Percentiles rank a stretch among this genome's conserved stretches.
phyloP scores from a whole-genome alignment of 805 yeast species.

The Ogataea neopini region DNA sequence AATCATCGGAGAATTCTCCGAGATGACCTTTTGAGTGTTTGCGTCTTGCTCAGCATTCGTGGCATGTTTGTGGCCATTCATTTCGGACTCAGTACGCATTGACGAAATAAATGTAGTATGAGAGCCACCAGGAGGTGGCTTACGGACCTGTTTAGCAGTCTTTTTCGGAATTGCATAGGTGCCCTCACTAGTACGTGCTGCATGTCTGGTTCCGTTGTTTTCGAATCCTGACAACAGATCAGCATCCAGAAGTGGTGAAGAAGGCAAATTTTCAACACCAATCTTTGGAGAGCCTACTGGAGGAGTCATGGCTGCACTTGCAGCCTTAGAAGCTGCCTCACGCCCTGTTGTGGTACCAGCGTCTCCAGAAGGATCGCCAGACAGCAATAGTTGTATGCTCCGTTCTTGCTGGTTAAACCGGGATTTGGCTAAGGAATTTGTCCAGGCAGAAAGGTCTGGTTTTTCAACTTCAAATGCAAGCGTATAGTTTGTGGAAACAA shows the following conservation, averaged over 20 bases:
- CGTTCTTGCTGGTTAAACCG: conserved; percentile 51
- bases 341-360: conserved; percentile 35
- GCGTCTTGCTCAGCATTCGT: conserved; percentile 10
- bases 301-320: conserved; percentile 26
- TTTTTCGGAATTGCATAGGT: background rate
- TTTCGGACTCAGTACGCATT: conserved; percentile 18
- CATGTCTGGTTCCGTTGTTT: background rate
- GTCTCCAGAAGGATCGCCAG: conserved; percentile 31
- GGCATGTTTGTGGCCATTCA: conserved; percentile 1
- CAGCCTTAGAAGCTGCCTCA: conserved; percentile 41
- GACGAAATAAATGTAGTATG: conserved; percentile 21
- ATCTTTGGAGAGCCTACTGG: conserved; percentile 14
- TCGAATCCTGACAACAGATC: conserved; percentile 14
- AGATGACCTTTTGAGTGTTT: conserved; percentile 21
- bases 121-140: conserved; percentile 20
- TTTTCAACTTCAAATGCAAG: conserved; percentile 58
- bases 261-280: conserved; percentile 19
- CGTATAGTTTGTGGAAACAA: conserved; percentile 54
- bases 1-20: conserved; percentile 33
- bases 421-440: conserved; percentile 51
- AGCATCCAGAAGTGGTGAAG: conserved; percentile 19
- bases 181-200: background rate
- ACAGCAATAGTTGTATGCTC: conserved; percentile 28
- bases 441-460: conserved; percentile 56
- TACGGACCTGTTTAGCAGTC: conserved; percentile 9